Conservation (phyloP, 371 early-diverging fungal species). For the Mortierella polycephala region DNA sequence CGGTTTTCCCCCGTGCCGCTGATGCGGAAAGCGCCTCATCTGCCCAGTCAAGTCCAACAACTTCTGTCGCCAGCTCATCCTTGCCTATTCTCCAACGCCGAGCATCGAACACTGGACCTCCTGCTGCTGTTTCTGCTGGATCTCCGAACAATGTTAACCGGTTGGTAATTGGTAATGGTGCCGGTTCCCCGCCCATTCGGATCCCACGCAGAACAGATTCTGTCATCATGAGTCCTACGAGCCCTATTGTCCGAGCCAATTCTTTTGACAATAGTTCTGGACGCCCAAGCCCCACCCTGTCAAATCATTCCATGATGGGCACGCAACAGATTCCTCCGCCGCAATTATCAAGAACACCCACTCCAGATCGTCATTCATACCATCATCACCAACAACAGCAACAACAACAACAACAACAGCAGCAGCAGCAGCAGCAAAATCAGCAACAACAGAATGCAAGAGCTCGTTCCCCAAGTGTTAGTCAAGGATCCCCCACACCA, state of each 20-base stretch:
- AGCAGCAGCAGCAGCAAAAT: constrained; percentile 5
- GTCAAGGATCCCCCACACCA: constrained; percentile 33
- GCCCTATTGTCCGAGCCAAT: constrained; percentile 25
- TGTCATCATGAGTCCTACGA: constrained; percentile 42
- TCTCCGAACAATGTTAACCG: constrained; percentile 17
- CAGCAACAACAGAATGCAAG: constrained; percentile 13
- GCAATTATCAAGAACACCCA: constrained; percentile 47
- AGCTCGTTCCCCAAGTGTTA: constrained; percentile 34
- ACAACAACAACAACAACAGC: constrained; percentile 14
- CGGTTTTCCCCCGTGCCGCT: constrained; percentile 2
- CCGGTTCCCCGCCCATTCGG: constrained; percentile 30
- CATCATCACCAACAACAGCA: constrained; percentile 14
- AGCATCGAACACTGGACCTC: constrained; percentile 9
- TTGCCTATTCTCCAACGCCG: constrained; percentile 27
- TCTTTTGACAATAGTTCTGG: constrained; percentile 41
- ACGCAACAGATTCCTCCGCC: constrained; percentile 38
- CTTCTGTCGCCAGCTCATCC: constrained; percentile 11
- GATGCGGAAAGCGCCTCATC: constrained; percentile 19
- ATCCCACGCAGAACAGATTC: constrained; percentile 50
- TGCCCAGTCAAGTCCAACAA: constrained; percentile 29
- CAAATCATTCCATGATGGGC: constrained; percentile 26
- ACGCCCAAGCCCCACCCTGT: constrained; percentile 39
- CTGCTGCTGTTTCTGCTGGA: neutral
- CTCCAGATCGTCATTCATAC: constrained; percentile 33
- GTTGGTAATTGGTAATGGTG: constrained; percentile 1